Evolutionary conservation across 257 asterid genomes (phyloP).

Genomic region (Nicotiana sylvestris): DNA sequence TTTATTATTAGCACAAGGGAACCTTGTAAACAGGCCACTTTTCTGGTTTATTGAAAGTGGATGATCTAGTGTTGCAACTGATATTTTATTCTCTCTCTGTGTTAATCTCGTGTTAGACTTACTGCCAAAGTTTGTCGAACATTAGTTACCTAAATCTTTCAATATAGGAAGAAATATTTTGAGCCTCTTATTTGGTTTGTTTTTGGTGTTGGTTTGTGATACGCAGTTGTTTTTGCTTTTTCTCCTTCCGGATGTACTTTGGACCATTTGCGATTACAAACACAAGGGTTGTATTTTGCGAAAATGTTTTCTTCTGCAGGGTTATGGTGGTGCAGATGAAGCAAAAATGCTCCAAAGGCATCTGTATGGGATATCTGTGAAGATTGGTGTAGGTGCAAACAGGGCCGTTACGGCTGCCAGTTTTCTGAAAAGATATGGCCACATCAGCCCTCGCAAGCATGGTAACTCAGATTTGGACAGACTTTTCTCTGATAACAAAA

Average conservation of each 20-base stretch:
- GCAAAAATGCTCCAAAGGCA: slow-evolving; percentile 89
- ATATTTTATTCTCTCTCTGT: neutral
- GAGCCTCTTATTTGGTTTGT: neutral
- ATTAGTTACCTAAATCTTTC: neutral
- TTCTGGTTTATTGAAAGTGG: neutral
- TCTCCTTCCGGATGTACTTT: neutral
- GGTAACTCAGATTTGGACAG: slow-evolving; percentile 13
- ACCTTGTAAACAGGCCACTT: neutral
- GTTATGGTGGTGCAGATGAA: slow-evolving; percentile 94
- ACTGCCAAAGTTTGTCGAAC: neutral
- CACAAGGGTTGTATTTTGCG: neutral
- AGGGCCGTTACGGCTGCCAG: slow-evolving; percentile 58
- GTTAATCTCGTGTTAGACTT: neutral
- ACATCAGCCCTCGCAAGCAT: slow-evolving; percentile 11
- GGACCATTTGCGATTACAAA: neutral
- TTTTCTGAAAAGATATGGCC: slow-evolving; percentile 50
- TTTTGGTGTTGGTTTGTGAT: neutral
- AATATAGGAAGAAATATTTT: neutral
- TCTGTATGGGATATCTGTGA: slow-evolving; percentile 46
- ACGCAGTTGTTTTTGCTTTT: neutral
- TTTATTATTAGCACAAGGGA: neutral
- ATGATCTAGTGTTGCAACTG: neutral
- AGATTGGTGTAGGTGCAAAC: slow-evolving; percentile 80
- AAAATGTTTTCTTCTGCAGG: slow-evolving; percentile 30
- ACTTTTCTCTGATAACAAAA: slow-evolving; percentile 18